Evolutionary conservation across 179 eudicot species (phyloP).

Genomic region (Drosera spatulata): DNA sequence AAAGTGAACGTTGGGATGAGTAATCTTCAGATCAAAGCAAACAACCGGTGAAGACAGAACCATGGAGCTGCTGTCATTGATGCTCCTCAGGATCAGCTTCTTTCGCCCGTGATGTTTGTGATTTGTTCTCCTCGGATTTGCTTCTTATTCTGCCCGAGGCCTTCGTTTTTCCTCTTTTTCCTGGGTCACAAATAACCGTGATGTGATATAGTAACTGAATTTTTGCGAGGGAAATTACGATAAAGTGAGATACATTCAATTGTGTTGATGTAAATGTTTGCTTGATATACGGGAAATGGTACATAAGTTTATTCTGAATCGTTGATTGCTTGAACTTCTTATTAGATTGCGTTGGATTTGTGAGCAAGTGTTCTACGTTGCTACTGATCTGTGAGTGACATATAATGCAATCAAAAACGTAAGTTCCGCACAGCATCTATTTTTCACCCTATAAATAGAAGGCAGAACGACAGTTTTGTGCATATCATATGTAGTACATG

Average conservation of each 20-base stretch:
- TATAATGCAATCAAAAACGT: too few species aligned
- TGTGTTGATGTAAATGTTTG: conserved; percentile 16
- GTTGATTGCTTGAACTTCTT: too few species aligned
- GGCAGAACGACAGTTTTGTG: too few species aligned
- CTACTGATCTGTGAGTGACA: too few species aligned
- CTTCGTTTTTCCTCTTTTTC: conserved; percentile 4
- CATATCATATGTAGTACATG: too few species aligned
- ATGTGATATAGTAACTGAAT: conserved; percentile 5
- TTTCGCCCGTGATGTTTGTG: neutral
- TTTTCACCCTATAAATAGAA: too few species aligned
- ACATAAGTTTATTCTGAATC: neutral
- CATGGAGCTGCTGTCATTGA: neutral
- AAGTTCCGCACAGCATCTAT: too few species aligned
- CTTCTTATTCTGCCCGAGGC: conserved; percentile 15
- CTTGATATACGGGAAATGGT: conserved; percentile 12
- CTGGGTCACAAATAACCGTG: conserved; percentile 10
- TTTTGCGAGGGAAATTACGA: too few species aligned
- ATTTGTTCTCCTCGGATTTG: conserved; percentile 11
- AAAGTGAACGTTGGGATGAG: conserved; percentile 22
- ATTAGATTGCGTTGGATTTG: too few species aligned
- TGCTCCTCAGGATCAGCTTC: neutral
- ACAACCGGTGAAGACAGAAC: conserved; percentile 11
- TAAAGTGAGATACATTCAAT: conserved; percentile 4
- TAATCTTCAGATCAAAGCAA: conserved; percentile 27
- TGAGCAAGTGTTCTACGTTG: too few species aligned